Evolutionary conservation across 2,329 filamentous ascomycete species (phyloP).

Genomic region (Neobulgaria alba): DNA sequence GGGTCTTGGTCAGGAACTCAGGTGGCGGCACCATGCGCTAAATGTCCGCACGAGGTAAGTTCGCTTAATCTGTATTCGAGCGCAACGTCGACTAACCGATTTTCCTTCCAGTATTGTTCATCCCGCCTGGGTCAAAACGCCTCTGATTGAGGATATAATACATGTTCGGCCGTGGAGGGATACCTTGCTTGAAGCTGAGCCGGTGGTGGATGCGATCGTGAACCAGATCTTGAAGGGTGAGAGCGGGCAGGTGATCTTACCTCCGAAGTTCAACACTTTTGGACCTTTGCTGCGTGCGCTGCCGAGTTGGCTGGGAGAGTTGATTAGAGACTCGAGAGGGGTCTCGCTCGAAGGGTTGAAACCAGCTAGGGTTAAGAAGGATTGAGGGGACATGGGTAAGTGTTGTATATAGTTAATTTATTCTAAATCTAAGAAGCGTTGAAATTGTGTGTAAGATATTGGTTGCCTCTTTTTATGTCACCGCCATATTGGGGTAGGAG

Average conservation of each 20-base stretch:
- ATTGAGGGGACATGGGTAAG: neutral
- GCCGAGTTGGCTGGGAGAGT: neutral
- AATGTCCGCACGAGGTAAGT: slow-evolving; percentile 40
- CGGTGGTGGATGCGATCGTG: neutral
- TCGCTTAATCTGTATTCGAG: neutral
- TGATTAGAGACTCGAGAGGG: neutral
- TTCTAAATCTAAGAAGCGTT: too few relatives aligned
- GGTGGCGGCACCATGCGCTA: slow-evolving; percentile 51
- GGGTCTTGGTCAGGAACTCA: slow-evolving; percentile 49
- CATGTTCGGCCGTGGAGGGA: neutral
- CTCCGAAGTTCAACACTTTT: neutral
- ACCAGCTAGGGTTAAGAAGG: neutral
- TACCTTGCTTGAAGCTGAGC: neutral
- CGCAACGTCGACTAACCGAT: neutral
- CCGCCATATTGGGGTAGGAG: too few relatives aligned
- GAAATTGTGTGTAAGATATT: too few relatives aligned
- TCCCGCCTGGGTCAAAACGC: neutral
- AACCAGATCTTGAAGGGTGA: neutral
- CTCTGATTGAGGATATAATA: neutral
- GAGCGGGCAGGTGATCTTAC: neutral
- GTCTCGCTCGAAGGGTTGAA: neutral
- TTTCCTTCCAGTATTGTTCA: neutral
- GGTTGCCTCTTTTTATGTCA: too few relatives aligned
- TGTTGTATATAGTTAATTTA: too few relatives aligned
- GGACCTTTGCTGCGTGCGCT: neutral